A percentile compares a stretch with the other conserved stretches of the same genome.
phyloP scores from a whole-genome alignment of 208 protist genomes.

The Leishmania martiniquensis region DNA sequence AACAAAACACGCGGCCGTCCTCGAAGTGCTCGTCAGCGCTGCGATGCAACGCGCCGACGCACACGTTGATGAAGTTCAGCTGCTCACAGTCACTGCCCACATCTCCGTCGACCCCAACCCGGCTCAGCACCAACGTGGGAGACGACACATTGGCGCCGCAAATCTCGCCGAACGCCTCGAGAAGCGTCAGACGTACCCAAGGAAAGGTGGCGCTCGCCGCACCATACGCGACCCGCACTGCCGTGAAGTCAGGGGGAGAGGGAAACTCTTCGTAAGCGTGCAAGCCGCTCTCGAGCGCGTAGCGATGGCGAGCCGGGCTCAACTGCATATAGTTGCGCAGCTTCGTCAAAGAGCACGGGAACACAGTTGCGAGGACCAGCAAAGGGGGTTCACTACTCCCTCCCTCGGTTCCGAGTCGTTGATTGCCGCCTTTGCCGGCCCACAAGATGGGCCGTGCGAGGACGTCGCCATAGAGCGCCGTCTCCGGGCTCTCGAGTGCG shows the following conservation, averaged over 20 bases:
- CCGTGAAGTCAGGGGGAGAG: constrained; percentile 12
- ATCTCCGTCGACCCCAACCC: constrained; percentile 2
- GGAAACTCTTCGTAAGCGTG: constrained; percentile 20
- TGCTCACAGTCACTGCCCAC: neutral
- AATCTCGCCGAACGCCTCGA: constrained; percentile 24
- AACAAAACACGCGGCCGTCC: constrained; percentile 22
- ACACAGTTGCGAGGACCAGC: constrained; percentile 15
- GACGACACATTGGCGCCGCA: neutral
- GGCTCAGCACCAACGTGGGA: constrained; percentile 21
- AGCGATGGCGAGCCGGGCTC: constrained; percentile 16
- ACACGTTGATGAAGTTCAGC: neutral
- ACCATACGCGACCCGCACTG: constrained; percentile 10
- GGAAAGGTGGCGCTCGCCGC: neutral
- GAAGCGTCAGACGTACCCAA: constrained; percentile 10
- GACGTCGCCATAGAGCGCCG: constrained; percentile 15
- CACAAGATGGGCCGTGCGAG: constrained; percentile 1
- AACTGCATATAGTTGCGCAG: constrained; percentile 19
- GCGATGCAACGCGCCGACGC: no score
- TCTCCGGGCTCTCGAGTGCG: constrained; percentile 6
- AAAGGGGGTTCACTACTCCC: neutral
- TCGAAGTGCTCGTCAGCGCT: neutral
- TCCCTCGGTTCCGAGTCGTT: neutral
- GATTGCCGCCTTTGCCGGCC: neutral
- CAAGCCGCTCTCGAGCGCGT: constrained; percentile 12
- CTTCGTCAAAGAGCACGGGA: constrained; percentile 30